These are phyloP conservation scores for Gremmenia infestans DNA, from an alignment of 2,329 filamentous ascomycete genomes.

Conservation along the genomic window DNA sequence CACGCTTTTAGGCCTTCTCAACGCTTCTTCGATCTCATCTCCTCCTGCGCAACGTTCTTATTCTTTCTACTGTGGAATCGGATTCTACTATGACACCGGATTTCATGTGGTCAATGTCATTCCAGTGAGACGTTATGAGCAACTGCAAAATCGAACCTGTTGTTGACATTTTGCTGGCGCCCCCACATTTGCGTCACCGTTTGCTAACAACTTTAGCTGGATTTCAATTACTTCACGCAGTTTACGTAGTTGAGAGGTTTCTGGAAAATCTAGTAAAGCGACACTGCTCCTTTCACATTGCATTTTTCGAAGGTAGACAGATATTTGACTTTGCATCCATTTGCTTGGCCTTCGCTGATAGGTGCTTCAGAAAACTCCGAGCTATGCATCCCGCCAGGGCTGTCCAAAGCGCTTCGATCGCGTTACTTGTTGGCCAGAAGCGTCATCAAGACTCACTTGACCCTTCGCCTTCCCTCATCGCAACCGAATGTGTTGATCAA, in stretches of 20 bases:
- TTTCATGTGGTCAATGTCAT: background rate
- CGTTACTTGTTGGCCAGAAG: constrained; percentile 55
- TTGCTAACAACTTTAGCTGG: constrained; percentile 40
- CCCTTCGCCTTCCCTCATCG: constrained; percentile 20
- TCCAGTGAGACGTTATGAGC: background rate
- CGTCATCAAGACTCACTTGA: constrained; percentile 58
- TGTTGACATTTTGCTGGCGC: background rate
- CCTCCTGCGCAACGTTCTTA: background rate
- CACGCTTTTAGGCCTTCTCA: background rate
- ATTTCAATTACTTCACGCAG: constrained; percentile 67
- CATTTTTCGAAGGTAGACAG: constrained; percentile 52
- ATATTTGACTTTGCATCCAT: background rate
- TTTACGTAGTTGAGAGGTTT: constrained; percentile 64
- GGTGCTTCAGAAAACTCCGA: constrained; percentile 38
- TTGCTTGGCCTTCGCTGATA: constrained; percentile 8
- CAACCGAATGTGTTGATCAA: constrained; percentile 32
- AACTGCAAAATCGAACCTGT: background rate
- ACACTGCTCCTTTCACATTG: constrained; percentile 65
- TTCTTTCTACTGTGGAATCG: background rate
- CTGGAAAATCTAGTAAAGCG: constrained; percentile 54
- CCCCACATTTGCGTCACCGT: background rate
- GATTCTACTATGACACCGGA: background rate
- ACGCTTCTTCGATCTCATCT: background rate
- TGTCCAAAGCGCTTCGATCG: constrained; percentile 29
- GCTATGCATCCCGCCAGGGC: constrained; percentile 49